Percentiles rank a stretch among this genome's conserved stretches.
phyloP scores from a whole-genome alignment of 192 early-diverging fungal species.

The Podila clonocystis region DNA sequence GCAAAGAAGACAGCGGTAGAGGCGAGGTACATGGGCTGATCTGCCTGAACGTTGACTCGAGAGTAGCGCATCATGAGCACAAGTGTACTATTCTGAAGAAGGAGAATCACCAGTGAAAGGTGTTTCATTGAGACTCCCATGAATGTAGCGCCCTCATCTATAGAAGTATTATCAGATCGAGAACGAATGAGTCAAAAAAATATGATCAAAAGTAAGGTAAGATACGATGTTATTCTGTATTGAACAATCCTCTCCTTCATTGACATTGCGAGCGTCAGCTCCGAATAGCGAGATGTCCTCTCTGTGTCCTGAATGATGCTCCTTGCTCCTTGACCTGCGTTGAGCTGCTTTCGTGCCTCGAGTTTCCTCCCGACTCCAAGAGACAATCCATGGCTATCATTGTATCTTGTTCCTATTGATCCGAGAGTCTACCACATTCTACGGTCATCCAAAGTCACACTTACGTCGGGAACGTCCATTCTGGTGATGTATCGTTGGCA shows the following conservation, averaged over 20 bases:
- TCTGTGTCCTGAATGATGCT: no score
- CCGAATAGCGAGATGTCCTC: no score
- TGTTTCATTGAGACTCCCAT: conserved; percentile 81
- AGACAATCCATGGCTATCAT: no score
- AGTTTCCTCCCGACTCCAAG: no score
- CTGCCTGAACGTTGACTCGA: conserved; percentile 65
- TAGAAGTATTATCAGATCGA: not conserved
- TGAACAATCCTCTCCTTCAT: no score
- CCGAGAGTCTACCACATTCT: not conserved
- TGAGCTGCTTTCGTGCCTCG: no score
- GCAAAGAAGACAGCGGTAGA: conserved; percentile 94
- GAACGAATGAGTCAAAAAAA: no score
- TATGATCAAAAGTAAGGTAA: no score
- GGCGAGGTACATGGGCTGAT: conserved; percentile 78
- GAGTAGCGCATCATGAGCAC: conserved; percentile 96
- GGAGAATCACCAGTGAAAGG: conserved; percentile 84
- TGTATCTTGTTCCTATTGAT: no score
- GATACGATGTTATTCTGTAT: no score
- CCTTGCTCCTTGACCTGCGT: no score
- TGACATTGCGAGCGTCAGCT: no score
- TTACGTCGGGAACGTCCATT: conserved; percentile 30
- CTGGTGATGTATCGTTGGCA: conserved; percentile 52
- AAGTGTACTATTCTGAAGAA: conserved; percentile 88
- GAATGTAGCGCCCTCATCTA: conserved; percentile 41
- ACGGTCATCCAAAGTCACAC: not conserved